Conservation (phyloP, 2,329 filamentous ascomycete genomes). For the Ustulina deusta region DNA sequence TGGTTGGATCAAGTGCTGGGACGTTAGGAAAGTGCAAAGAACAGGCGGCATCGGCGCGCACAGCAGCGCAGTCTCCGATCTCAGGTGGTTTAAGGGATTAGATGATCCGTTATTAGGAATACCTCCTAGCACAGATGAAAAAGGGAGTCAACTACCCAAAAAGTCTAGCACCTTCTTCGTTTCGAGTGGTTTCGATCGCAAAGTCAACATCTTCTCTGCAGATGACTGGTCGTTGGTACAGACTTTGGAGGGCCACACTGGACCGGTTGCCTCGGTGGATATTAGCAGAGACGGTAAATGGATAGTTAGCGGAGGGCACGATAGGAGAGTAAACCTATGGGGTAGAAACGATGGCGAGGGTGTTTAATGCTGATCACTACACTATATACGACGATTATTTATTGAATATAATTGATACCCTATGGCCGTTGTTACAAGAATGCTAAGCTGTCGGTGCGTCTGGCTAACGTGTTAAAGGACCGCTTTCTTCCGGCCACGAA, state of each 20-base stretch:
- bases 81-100: slow-evolving; percentile 91
- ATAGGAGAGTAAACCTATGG: slow-evolving; percentile 97
- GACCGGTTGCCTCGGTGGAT: slow-evolving; percentile 91
- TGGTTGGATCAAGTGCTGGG: slow-evolving; percentile 98
- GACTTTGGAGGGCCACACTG: slow-evolving; percentile 88
- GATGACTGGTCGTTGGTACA: slow-evolving; percentile 96
- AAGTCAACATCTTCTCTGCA: slow-evolving; percentile 94
- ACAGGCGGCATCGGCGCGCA: slow-evolving; percentile 91
- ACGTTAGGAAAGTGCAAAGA: slow-evolving; percentile 87
- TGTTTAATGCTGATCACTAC: slow-evolving; percentile 52
- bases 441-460: neutral
- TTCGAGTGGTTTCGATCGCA: slow-evolving; percentile 90
- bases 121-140: slow-evolving; percentile 71
- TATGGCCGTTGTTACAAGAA: neutral
- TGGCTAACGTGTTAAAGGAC: neutral
- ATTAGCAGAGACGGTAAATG: slow-evolving; percentile 86
- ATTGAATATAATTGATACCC: slow-evolving; percentile 44
- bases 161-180: slow-evolving; percentile 94
- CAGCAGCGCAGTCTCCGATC: slow-evolving; percentile 88
- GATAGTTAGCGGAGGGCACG: slow-evolving; percentile 95
- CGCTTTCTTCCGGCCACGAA: neutral
- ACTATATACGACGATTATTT: slow-evolving; percentile 16
- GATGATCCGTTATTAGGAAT: slow-evolving; percentile 77
- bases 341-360: slow-evolving; percentile 80
- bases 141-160: slow-evolving; percentile 77